These are phyloP conservation scores for Hippophae rhamnoides DNA, from an alignment of 306 rosid species.

Conservation along the genomic window DNA sequence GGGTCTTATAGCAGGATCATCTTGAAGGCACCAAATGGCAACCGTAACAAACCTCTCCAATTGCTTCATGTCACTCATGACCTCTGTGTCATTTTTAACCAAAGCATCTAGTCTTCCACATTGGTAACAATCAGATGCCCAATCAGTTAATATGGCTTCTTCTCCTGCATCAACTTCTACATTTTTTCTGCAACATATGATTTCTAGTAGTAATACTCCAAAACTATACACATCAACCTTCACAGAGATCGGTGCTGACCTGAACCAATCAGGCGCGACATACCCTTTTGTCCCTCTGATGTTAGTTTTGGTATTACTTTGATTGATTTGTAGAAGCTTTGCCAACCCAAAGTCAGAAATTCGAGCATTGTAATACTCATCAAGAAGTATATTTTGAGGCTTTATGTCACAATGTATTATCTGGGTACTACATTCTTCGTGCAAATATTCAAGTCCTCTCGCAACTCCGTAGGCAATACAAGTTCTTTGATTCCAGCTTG, in stretches of 20 bases:
- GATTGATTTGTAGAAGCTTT: conserved; percentile 22
- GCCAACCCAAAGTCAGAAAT: conserved; percentile 32
- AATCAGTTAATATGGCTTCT: conserved; percentile 16
- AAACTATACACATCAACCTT: conserved; percentile 27
- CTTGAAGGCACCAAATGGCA: conserved; percentile 30
- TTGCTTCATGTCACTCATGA: conserved; percentile 8
- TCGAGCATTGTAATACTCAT: conserved; percentile 20
- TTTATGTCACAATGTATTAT: conserved; percentile 33
- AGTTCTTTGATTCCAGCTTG: conserved; percentile 25
- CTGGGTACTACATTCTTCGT: conserved; percentile 28
- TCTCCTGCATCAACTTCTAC: conserved; percentile 20
- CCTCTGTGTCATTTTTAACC: conserved; percentile 13
- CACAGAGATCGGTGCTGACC: conserved; percentile 10
- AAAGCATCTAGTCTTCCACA: conserved; percentile 11
- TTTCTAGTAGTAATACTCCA: conserved; percentile 19
- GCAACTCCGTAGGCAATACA: conserved; percentile 23
- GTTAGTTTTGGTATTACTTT: conserved; percentile 12
- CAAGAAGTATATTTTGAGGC: conserved; percentile 36
- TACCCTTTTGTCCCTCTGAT: conserved; percentile 28
- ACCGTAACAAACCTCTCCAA: conserved; percentile 22
- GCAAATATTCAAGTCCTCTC: conserved; percentile 21
- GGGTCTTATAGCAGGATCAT: conserved; percentile 20
- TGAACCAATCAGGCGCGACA: conserved; percentile 30
- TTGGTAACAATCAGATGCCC: conserved; percentile 31
- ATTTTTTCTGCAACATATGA: conserved; percentile 18